phyloP scores from a whole-genome alignment of 2,329 filamentous ascomycete genomes.

The Pleochaeta shiraiana region DNA sequence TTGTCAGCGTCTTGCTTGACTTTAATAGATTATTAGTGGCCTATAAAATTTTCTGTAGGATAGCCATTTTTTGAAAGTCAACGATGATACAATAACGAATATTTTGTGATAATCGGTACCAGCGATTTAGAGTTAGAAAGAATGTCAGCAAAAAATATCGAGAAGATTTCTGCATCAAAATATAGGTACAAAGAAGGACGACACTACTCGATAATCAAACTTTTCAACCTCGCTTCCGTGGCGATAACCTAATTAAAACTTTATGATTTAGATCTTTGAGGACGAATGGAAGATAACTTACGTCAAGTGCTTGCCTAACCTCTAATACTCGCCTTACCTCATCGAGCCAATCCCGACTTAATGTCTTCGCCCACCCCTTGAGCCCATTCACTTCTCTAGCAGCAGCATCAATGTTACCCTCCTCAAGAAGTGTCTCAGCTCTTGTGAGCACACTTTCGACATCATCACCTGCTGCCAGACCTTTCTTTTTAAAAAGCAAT shows the following conservation, averaged over 20 bases:
- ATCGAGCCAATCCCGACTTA: conserved; percentile 82
- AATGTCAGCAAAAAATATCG: no score
- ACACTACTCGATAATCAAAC: conserved; percentile 54
- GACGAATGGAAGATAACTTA: conserved; percentile 27
- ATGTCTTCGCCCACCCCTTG: conserved; percentile 82
- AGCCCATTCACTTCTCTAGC: conserved; percentile 90
- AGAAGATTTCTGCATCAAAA: no score
- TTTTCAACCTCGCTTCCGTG: conserved; percentile 75
- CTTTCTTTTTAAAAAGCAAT: conserved; percentile 89
- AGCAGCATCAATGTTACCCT: conserved; percentile 78
- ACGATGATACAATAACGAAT: no score
- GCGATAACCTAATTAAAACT: conserved; percentile 47
- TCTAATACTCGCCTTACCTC: conserved; percentile 87
- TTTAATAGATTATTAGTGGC: no score
- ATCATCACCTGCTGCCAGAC: conserved; percentile 61
- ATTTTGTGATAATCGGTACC: no score
- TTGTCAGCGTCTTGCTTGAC: no score
- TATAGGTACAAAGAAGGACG: neutral
- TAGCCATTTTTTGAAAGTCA: no score
- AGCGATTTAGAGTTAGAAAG: no score
- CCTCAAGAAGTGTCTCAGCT: conserved; percentile 76
- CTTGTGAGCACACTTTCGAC: conserved; percentile 85
- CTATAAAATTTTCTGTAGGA: no score
- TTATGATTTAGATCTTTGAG: neutral
- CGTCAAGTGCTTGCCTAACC: conserved; percentile 89